A percentile compares a stretch with the other conserved stretches of the same genome.
phyloP scores from a whole-genome alignment of 2,329 filamentous ascomycete genomes.

The Periconia digitata region DNA sequence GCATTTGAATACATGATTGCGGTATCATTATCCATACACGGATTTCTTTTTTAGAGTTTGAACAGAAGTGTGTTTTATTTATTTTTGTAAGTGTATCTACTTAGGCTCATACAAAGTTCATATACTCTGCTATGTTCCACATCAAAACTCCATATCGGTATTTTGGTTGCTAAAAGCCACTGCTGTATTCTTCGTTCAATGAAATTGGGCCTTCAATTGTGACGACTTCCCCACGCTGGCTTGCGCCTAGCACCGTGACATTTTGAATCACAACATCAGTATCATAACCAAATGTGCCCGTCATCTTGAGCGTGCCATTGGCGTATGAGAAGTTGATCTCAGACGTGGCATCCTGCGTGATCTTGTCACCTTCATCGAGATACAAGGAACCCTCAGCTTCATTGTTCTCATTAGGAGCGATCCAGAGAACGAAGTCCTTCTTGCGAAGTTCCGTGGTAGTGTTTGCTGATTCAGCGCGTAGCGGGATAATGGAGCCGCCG shows the following conservation, averaged over 20 bases:
- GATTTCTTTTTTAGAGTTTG: no score
- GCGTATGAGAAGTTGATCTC: conserved; percentile 63
- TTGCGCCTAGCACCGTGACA: conserved; percentile 27
- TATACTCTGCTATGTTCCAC: neutral
- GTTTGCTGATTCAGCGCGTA: conserved; percentile 58
- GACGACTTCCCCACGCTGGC: conserved; percentile 49
- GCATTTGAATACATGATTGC: no score
- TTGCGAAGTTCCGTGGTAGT: conserved; percentile 65
- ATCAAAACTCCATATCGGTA: neutral
- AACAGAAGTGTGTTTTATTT: no score
- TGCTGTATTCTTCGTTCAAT: conserved; percentile 17
- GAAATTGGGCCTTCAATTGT: conserved; percentile 53
- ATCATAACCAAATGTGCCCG: conserved; percentile 58
- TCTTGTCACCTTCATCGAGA: conserved; percentile 72
- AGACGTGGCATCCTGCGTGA: conserved; percentile 60
- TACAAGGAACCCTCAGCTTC: conserved; percentile 70
- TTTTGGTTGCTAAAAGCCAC: conserved; percentile 10
- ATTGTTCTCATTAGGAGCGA: conserved; percentile 65
- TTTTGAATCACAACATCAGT: conserved; percentile 26
- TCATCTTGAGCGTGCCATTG: conserved; percentile 54
- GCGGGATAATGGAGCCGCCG: conserved; percentile 64
- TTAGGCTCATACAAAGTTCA: no score
- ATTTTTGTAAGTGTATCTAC: no score
- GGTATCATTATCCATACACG: no score
- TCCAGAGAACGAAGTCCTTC: conserved; percentile 70